Evolutionary conservation across 2,329 filamentous ascomycete genomes (phyloP).

Genomic region (Rhexocercosporidium sp.): DNA sequence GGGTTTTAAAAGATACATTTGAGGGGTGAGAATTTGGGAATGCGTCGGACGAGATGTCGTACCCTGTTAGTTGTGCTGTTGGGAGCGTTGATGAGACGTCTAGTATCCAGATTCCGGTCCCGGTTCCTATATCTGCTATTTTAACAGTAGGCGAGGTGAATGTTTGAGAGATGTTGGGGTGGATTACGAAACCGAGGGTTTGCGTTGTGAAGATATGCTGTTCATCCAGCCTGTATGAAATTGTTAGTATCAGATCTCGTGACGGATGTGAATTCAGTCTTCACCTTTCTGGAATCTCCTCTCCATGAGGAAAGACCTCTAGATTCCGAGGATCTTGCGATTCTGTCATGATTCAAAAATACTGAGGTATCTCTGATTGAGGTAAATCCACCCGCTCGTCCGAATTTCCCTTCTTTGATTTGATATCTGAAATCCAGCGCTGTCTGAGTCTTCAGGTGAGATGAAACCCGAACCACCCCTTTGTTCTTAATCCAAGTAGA

Average conservation of each 20-base stretch:
- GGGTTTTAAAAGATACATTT: slow-evolving; percentile 34
- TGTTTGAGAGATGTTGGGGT: slow-evolving; percentile 13
- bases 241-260: background rate
- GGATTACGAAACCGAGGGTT: slow-evolving; percentile 20
- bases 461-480: too few species aligned
- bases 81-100: slow-evolving; percentile 17
- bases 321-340: background rate
- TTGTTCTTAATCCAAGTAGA: too few species aligned
- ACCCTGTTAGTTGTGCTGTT: slow-evolving; percentile 30
- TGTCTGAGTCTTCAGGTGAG: too few species aligned
- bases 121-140: slow-evolving; percentile 53
- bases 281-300: background rate
- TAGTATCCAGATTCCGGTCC: slow-evolving; percentile 60
- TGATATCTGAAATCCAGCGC: too few species aligned
- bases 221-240: slow-evolving; percentile 18
- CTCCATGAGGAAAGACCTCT: background rate
- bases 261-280: background rate
- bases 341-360: background rate
- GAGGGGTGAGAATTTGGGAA: slow-evolving; percentile 29
- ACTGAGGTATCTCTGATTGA: background rate
- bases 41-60: slow-evolving; percentile 33
- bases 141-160: slow-evolving; percentile 45
- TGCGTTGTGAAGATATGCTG: slow-evolving; percentile 20
- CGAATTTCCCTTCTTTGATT: too few species aligned
- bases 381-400: too few species aligned